These are phyloP conservation scores for Teunomyces stri DNA, from an alignment of 805 yeast genomes.

Conservation along the genomic window DNA sequence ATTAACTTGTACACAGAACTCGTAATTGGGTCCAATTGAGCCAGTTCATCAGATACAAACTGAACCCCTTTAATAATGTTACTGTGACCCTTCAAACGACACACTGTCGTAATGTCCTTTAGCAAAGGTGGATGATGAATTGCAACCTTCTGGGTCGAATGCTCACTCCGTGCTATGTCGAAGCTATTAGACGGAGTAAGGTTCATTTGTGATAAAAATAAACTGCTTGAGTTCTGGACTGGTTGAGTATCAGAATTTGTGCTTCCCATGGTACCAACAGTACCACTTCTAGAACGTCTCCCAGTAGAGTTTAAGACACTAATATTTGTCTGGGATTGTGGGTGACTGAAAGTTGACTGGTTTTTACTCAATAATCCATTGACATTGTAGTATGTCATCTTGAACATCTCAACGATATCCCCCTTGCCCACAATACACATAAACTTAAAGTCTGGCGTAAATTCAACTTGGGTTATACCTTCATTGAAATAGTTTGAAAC, in stretches of 20 bases:
- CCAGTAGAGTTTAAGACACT: constrained; percentile 13
- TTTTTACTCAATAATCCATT: constrained; percentile 27
- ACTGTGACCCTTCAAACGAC: constrained; percentile 39
- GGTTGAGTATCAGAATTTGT: constrained; percentile 15
- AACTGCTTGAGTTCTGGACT: constrained; percentile 5
- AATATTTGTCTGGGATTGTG: constrained; percentile 9
- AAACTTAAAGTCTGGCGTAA: constrained; percentile 49
- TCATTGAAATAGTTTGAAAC: constrained; percentile 63
- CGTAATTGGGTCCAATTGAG: background rate
- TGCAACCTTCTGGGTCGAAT: background rate
- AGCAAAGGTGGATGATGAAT: constrained; percentile 27
- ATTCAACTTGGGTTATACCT: constrained; percentile 51
- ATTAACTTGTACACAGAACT: constrained; percentile 29
- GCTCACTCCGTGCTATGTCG: constrained; percentile 17
- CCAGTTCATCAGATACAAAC: constrained; percentile 18
- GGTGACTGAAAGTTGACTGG: constrained; percentile 5
- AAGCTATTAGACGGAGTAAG: constrained; percentile 22
- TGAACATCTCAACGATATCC: constrained; percentile 43
- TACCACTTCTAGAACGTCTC: constrained; percentile 40
- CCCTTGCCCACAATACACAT: constrained; percentile 53
- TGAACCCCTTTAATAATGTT: constrained; percentile 31
- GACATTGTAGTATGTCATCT: constrained; percentile 40
- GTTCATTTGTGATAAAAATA: constrained; percentile 21
- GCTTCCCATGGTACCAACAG: constrained; percentile 37
- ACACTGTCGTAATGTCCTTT: constrained; percentile 36